Percentiles rank a stretch among this genome's conserved stretches.
Conservation (phyloP, 2,329 filamentous ascomycete species). For the Aureobasidium zeae region DNA sequence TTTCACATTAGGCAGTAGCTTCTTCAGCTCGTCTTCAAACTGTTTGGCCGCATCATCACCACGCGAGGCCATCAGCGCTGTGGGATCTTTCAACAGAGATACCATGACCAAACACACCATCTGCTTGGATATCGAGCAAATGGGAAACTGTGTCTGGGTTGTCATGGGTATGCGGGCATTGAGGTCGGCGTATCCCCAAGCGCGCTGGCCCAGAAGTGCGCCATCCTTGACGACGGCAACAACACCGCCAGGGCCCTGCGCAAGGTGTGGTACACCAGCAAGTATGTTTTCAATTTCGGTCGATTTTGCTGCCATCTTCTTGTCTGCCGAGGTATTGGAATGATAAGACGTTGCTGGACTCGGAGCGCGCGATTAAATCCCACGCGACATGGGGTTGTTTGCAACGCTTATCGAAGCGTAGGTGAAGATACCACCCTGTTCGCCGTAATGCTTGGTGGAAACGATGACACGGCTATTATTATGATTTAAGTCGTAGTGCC, state of each 20-base stretch:
- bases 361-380: no score
- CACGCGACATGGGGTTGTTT: no score
- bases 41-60: constrained; percentile 2
- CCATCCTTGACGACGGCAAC: constrained; percentile 37
- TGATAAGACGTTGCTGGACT: no score
- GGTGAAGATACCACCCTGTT: no score
- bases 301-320: background rate
- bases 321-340: background rate
- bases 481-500: no score
- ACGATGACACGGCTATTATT: no score
- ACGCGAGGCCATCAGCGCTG: constrained; percentile 22
- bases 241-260: constrained; percentile 35
- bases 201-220: constrained; percentile 30
- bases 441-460: no score
- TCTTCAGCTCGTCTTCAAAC: constrained; percentile 23
- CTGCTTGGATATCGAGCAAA: constrained; percentile 42
- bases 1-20: constrained; percentile 26
- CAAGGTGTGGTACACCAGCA: constrained; percentile 14
- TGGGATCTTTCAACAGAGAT: constrained; percentile 30
- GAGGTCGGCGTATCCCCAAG: constrained; percentile 39
- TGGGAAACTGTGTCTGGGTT: constrained; percentile 32
- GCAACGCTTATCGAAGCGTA: no score
- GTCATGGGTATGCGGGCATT: constrained; percentile 31
- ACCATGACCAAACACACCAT: constrained; percentile 33
- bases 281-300: background rate